Conservation (phyloP, 2,329 filamentous ascomycete species). For the Fusarium udum region DNA sequence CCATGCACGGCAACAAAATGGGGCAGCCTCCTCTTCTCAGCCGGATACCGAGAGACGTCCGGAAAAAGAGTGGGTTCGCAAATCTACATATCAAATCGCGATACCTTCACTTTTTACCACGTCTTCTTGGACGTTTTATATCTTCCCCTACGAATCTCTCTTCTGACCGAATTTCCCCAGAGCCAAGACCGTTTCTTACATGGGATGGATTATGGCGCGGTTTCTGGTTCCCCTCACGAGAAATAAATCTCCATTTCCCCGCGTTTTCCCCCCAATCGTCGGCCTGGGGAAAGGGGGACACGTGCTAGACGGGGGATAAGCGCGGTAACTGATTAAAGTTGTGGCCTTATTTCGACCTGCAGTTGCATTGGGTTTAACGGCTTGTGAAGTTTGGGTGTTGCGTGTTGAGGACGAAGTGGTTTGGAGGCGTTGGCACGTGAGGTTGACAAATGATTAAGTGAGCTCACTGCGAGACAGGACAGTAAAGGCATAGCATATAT, state of each 20-base stretch:
- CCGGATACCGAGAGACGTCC: conserved; percentile 41
- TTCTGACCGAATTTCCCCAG: conserved; percentile 7
- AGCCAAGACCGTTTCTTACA: conserved; percentile 27
- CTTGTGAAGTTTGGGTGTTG: conserved; percentile 5
- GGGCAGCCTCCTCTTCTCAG: conserved; percentile 3
- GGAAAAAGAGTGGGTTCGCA: conserved; percentile 35
- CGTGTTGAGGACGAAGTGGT: conserved; percentile 4
- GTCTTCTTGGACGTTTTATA: conserved; percentile 27
- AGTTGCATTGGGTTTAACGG: background rate
- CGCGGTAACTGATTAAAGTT: conserved; percentile 17
- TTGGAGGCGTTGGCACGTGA: conserved; percentile 7
- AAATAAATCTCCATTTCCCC: conserved; percentile 38
- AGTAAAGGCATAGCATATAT: background rate
- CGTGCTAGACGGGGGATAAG: conserved; percentile 7
- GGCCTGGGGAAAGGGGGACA: conserved; percentile 2
- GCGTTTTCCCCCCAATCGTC: conserved; percentile 30
- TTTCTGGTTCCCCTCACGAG: conserved; percentile 31
- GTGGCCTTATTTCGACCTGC: conserved; percentile 20
- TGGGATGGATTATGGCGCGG: conserved; percentile 39
- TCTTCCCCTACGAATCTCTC: background rate
- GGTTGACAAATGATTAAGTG: background rate
- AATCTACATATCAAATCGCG: conserved; percentile 5
- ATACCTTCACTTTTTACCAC: conserved; percentile 33
- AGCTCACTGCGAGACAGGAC: background rate
- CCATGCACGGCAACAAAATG: background rate